These are phyloP conservation scores for Wickerhamiella dianesei DNA, from an alignment of 805 yeast species.

Conservation along the genomic window DNA sequence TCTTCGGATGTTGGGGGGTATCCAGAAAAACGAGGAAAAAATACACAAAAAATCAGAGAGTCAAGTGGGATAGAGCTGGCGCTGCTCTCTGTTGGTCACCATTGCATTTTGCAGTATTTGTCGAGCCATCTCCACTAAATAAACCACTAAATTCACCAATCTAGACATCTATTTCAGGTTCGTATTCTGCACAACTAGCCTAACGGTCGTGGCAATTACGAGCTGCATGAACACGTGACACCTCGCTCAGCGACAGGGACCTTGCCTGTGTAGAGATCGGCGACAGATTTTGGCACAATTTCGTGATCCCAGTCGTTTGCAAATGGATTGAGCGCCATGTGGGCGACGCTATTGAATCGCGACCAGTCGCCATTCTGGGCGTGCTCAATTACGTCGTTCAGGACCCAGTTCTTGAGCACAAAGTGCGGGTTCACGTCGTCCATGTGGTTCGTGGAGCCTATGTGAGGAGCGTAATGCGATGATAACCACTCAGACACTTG, in stretches of 20 bases:
- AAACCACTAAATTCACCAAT: too few species aligned
- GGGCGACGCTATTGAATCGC: slow-evolving; percentile 44
- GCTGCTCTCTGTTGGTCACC: too few species aligned
- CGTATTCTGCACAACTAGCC: too few species aligned
- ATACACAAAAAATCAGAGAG: too few species aligned
- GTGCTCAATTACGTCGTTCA: slow-evolving; percentile 63
- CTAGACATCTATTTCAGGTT: too few species aligned
- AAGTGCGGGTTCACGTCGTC: slow-evolving; percentile 56
- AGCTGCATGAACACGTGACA: slow-evolving; percentile 59
- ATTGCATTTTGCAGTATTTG: too few species aligned
- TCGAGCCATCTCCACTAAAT: too few species aligned
- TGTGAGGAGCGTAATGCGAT: slow-evolving; percentile 26
- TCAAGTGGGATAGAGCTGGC: too few species aligned
- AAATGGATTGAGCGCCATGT: slow-evolving; percentile 68
- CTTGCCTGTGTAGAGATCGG: slow-evolving; percentile 44
- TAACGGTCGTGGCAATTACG: slow-evolving; percentile 15
- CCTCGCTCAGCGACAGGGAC: slow-evolving; percentile 42
- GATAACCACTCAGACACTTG: slow-evolving; percentile 43
- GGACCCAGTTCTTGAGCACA: slow-evolving; percentile 71
- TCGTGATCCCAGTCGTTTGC: slow-evolving; percentile 36
- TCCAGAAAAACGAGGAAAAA: neutral
- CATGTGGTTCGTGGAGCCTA: slow-evolving; percentile 30
- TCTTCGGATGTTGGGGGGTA: neutral
- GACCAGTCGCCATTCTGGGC: slow-evolving; percentile 41
- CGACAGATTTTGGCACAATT: slow-evolving; percentile 12